Evolutionary conservation across 2,329 filamentous ascomycete genomes (phyloP).

Genomic region (Furcasterigmium sp.): DNA sequence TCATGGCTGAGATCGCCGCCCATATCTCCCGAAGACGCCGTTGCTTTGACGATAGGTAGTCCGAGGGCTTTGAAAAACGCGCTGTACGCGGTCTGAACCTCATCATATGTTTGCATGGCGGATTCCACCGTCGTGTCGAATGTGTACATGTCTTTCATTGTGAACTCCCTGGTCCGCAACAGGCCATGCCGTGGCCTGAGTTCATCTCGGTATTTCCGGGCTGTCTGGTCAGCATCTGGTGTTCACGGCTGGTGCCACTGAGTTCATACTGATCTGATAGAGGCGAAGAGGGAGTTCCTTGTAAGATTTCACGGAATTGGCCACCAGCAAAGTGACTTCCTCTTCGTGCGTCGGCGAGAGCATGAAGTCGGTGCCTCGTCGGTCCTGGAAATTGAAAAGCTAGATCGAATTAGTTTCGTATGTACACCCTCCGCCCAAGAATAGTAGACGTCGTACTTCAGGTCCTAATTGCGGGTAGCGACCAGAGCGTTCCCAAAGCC

Average conservation of each 20-base stretch:
- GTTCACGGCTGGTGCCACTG: not conserved
- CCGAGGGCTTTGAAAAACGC: constrained; percentile 77
- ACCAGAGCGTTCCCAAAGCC: constrained; percentile 79
- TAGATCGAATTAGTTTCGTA: too few species aligned
- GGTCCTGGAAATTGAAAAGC: constrained; percentile 76
- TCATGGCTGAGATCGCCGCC: constrained; percentile 91
- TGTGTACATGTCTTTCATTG: constrained; percentile 98
- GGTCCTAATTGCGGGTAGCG: constrained; percentile 65
- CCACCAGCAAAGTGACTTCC: constrained; percentile 82
- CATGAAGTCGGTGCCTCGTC: constrained; percentile 68
- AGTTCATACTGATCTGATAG: constrained; percentile 74
- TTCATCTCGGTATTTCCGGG: constrained; percentile 93
- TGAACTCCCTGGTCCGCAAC: constrained; percentile 81
- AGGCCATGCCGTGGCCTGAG: constrained; percentile 82
- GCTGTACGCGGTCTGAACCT: constrained; percentile 69
- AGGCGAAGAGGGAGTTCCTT: constrained; percentile 80
- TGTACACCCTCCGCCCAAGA: too few species aligned
- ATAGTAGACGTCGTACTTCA: constrained; percentile 51
- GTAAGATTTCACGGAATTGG: constrained; percentile 69
- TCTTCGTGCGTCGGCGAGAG: constrained; percentile 94
- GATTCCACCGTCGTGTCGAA: constrained; percentile 67
- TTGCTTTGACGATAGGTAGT: constrained; percentile 76
- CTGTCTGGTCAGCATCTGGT: constrained; percentile 30
- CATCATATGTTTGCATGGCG: constrained; percentile 76
- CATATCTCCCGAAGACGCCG: constrained; percentile 94